Evolutionary conservation across 2,329 filamentous ascomycete species (phyloP).

Genomic region (Aspergillus sp.): DNA sequence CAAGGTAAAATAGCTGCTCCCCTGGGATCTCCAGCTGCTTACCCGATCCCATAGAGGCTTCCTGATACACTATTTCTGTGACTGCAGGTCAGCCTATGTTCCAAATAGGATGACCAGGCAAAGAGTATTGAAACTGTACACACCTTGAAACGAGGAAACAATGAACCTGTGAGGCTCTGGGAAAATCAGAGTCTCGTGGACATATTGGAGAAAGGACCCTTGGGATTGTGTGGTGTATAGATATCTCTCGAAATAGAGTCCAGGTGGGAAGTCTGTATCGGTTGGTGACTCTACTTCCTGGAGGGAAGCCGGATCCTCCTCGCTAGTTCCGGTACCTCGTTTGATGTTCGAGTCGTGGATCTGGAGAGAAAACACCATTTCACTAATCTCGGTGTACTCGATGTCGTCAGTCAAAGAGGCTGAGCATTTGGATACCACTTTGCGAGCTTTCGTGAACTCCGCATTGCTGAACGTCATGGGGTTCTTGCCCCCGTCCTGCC

Average conservation of each 20-base stretch:
- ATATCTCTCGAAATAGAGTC: conserved; percentile 9
- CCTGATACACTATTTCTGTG: conserved; percentile 8
- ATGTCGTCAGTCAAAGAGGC: not conserved
- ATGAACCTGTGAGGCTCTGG: not conserved
- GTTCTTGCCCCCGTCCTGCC: not conserved
- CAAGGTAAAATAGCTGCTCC: conserved; percentile 10
- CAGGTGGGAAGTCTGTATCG: not conserved
- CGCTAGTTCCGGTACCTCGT: not conserved
- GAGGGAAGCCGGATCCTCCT: not conserved
- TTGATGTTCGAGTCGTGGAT: not conserved
- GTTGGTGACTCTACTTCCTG: not conserved
- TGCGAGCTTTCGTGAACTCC: not conserved
- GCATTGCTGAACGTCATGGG: not conserved
- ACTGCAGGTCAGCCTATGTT: not conserved
- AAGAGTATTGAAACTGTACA: not conserved
- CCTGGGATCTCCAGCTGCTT: conserved; percentile 5
- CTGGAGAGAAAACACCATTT: not conserved
- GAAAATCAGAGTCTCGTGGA: conserved; percentile 7
- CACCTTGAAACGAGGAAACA: conserved; percentile 8
- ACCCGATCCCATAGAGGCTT: not conserved
- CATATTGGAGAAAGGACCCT: conserved; percentile 1
- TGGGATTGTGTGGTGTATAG: conserved; percentile 2
- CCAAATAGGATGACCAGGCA: not conserved
- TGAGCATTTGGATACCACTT: not conserved
- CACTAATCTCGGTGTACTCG: not conserved